Conservation (phyloP, 352 stramenopile genomes). For the Globisporangium nodosum region DNA sequence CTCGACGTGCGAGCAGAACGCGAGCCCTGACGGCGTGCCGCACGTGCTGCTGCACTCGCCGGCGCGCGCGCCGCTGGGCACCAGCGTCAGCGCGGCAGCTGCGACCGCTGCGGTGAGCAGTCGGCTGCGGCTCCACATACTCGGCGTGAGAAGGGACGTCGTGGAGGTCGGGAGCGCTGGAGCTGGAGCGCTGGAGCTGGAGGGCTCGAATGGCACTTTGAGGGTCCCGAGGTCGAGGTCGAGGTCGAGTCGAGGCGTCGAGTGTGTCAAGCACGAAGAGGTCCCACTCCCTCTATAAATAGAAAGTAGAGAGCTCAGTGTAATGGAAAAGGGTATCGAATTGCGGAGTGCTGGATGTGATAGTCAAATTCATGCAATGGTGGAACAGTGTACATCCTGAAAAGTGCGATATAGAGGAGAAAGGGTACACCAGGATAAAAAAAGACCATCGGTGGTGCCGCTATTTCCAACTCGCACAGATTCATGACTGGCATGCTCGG, state of each 20-base stretch:
- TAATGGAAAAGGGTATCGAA: no score
- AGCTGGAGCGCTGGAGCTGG: not conserved
- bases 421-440: not conserved
- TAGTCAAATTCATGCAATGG: not conserved
- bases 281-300: not conserved
- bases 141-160: not conserved
- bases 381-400: not conserved
- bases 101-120: not conserved
- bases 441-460: not conserved
- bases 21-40: slow-evolving; percentile 59
- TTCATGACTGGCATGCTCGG: not conserved
- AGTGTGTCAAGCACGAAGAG: not conserved
- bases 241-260: not conserved
- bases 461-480: not conserved
- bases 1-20: slow-evolving; percentile 77
- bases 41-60: slow-evolving; percentile 65
- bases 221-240: no score
- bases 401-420: not conserved
- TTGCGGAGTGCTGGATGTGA: not conserved
- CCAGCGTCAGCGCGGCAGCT: not conserved
- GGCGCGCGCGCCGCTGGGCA: not conserved
- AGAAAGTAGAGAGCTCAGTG: not conserved
- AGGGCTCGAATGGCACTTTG: no score
- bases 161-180: not conserved
- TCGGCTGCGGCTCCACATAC: not conserved